Evolutionary conservation across 768 basidiomycete species (phyloP).

Genomic region (Suillus bovinus): DNA sequence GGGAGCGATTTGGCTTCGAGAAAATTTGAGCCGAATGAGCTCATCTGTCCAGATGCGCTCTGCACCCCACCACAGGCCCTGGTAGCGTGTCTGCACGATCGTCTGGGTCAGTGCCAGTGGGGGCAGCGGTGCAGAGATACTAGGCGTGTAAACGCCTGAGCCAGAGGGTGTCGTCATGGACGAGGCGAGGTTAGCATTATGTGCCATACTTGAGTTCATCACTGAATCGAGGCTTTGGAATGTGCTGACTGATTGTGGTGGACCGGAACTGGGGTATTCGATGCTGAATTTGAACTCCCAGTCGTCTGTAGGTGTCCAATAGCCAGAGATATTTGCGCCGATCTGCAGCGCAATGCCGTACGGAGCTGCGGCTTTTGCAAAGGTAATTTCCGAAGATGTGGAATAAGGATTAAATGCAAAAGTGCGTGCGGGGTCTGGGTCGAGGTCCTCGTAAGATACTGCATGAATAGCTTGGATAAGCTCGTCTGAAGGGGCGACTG

Average conservation of each 20-base stretch:
- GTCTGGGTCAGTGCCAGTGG: constrained; percentile 28
- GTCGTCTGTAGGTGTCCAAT: constrained; percentile 74
- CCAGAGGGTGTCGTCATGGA: not conserved
- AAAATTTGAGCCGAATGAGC: constrained; percentile 74
- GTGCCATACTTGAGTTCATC: constrained; percentile 46
- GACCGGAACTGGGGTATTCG: not conserved
- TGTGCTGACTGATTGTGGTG: constrained; percentile 8
- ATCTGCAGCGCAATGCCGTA: constrained; percentile 75
- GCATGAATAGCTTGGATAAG: constrained; percentile 51
- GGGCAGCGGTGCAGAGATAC: constrained; percentile 18
- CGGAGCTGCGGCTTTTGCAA: constrained; percentile 57
- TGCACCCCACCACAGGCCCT: constrained; percentile 88
- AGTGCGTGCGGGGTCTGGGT: constrained; percentile 42
- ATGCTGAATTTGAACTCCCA: constrained; percentile 57
- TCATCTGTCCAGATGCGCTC: constrained; percentile 90
- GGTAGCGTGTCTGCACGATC: constrained; percentile 58
- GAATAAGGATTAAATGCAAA: constrained; percentile 51
- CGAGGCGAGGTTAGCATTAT: constrained; percentile 38
- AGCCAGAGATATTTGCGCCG: constrained; percentile 58
- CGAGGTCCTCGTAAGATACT: constrained; percentile 43
- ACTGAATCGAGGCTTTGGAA: constrained; percentile 42
- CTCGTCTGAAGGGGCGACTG: constrained; percentile 53
- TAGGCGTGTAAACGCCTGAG: constrained; percentile 13
- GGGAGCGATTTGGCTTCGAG: constrained; percentile 67
- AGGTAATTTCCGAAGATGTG: constrained; percentile 24